Base-by-base conservation (phyloP, 2,329 filamentous ascomycete species). In the Coniochaeta prunicola region DNA sequence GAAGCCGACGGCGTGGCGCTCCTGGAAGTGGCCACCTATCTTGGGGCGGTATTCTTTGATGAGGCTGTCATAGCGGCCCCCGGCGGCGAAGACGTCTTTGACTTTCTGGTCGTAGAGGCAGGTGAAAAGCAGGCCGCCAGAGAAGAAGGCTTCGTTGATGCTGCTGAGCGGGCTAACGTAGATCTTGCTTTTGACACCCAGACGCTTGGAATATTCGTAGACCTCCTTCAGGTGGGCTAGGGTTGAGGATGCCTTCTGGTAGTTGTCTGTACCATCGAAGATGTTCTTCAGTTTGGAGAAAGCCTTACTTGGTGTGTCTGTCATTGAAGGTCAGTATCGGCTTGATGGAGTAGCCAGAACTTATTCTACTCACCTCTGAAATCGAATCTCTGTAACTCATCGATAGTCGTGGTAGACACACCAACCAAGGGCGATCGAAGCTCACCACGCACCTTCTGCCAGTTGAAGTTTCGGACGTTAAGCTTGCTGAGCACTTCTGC, bases 61-160 rank as follows among this genome's bases (percentile, higher is more conserved):
- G 21, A 99, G 77, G 54, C 86, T 85, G 70, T 99, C 96, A 70
- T 99, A 99, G 55, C 94, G 85, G 2, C 94, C 94, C 56, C 96
- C 94, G 33, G 92, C 94, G 6, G 93, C 94, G 68, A 97, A 91
- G 0, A 97, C 90, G 65, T 94, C 89, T 65, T 84, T 87, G 61
- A 88, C 83, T 70, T 91, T 96, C 62, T 84, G 87, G 70, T 97
- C 93, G 63, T 92, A 91, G 2, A 97, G 76, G 67, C 92, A 97
- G 61, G 96, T 90, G 70, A 99, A 97, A 48, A 97, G 78, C 30
- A 97, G 79, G 8, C 92, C 92, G 1, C 89, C 89, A 19, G 84
- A 79, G 71, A 94, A 99, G 70, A 97, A 97, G 59, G 88, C 89
- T 69, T 97, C 92, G 68, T 96, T 96, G 67, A 96, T 84, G 71